A percentile compares a stretch with the other conserved stretches of the same genome.
These are phyloP conservation scores for Botryotinia narcissicola DNA, from an alignment of 2,329 filamentous ascomycete genomes.

Conservation along the genomic window DNA sequence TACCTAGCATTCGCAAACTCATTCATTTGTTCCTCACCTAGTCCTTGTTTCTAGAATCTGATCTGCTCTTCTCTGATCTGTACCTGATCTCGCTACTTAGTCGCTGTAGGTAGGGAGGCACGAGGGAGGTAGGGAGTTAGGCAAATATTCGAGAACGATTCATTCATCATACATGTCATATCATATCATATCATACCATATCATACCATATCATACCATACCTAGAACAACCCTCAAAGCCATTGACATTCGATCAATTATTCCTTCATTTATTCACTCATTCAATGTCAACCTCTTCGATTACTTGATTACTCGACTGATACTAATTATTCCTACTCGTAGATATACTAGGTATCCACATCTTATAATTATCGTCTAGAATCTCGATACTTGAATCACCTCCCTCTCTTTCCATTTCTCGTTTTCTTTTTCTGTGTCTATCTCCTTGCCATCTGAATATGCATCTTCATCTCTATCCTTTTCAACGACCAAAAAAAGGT, in stretches of 20 bases:
- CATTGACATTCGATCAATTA: no score
- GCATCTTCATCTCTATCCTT: not conserved
- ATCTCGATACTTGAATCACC: not conserved
- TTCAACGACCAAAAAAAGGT: not conserved
- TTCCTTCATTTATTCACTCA: not conserved
- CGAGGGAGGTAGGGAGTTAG: no score
- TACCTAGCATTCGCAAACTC: rapidly evolving
- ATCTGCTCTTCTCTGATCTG: no score
- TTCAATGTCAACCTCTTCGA: not conserved
- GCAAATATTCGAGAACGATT: not conserved
- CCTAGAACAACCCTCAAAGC: no score
- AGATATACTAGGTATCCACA: not conserved
- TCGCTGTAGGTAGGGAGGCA: not conserved
- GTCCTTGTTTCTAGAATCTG: not conserved
- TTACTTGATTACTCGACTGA: not conserved
- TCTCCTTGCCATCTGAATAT: not conserved
- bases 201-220: no score
- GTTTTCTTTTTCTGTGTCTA: not conserved
- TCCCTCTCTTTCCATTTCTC: not conserved
- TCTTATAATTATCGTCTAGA: not conserved
- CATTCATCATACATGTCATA: not conserved
- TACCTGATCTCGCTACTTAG: not conserved
- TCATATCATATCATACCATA: no score
- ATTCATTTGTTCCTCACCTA: no score
- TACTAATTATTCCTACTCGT: not conserved